A percentile compares a stretch with the other conserved stretches of the same genome.
These are phyloP conservation scores for Detonula confervacea DNA, from an alignment of 352 stramenopile genomes.

Conservation along the genomic window DNA sequence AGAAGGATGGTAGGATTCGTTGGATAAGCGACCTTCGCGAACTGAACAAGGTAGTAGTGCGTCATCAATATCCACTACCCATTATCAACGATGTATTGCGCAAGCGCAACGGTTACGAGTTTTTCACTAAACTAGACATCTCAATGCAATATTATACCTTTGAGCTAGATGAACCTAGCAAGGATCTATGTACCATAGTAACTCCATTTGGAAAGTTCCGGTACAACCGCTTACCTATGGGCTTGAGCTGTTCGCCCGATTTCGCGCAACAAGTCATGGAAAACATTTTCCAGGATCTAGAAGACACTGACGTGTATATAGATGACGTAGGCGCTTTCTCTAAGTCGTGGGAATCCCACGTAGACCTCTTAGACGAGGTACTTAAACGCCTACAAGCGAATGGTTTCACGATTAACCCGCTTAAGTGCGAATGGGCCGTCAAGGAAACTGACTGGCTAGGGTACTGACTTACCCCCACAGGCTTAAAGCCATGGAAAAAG, in stretches of 20 bases:
- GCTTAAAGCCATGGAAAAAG: conserved; percentile 55
- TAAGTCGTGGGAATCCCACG: conserved; percentile 26
- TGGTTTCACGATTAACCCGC: conserved; percentile 47
- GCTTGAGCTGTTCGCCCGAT: conserved; percentile 44
- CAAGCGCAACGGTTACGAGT: conserved; percentile 28
- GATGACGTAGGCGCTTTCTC: conserved; percentile 1
- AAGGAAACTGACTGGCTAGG: conserved; percentile 60
- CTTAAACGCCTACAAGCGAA: conserved; percentile 28
- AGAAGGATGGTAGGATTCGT: conserved; percentile 49
- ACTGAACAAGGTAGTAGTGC: conserved; percentile 23
- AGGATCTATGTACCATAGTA: conserved; percentile 41
- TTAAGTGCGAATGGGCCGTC: conserved; percentile 62
- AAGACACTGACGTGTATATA: background rate
- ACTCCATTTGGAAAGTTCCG: conserved; percentile 55
- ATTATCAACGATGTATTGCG: conserved; percentile 55
- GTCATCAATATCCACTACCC: conserved; percentile 36
- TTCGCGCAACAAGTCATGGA: conserved; percentile 56
- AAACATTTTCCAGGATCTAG: background rate
- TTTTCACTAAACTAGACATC: conserved; percentile 51
- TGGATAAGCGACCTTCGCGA: conserved; percentile 42
- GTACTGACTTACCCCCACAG: conserved; percentile 51
- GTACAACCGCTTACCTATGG: conserved; percentile 52
- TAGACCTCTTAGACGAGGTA: conserved; percentile 15
- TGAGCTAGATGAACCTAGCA: conserved; percentile 35
- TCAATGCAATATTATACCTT: conserved; percentile 64